phyloP scores from a whole-genome alignment of 345 rosid genomes.

The Aquilaria yunnanensis region DNA sequence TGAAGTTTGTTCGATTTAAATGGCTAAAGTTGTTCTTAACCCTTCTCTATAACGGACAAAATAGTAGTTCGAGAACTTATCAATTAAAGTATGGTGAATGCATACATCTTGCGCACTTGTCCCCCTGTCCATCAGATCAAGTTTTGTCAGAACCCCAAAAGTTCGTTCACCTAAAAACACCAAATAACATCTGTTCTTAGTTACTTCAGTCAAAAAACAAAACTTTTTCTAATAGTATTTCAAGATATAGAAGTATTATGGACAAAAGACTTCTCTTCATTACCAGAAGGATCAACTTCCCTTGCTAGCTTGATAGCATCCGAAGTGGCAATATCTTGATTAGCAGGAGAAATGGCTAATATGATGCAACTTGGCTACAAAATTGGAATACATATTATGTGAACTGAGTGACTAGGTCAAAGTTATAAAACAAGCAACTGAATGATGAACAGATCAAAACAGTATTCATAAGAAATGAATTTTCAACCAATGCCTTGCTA shows the following conservation, averaged over 20 bases:
- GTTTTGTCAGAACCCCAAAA: constrained; percentile 95
- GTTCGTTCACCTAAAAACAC: constrained; percentile 81
- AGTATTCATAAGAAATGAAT: too few relatives aligned
- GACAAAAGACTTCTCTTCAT: constrained; percentile 11
- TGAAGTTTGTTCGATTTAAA: too few relatives aligned
- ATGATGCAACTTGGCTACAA: constrained; percentile 95
- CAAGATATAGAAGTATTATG: constrained; percentile 2
- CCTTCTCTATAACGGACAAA: not conserved
- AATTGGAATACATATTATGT: constrained; percentile 17
- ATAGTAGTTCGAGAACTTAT: not conserved
- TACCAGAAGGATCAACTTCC: constrained; percentile 99
- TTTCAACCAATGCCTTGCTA: too few relatives aligned
- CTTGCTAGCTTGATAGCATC: constrained; percentile 99
- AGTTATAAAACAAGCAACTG: too few relatives aligned
- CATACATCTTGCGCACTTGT: constrained; percentile 88
- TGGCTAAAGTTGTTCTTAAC: too few relatives aligned
- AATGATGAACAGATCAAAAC: too few relatives aligned
- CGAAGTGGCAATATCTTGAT: constrained; percentile 99
- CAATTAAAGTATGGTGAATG: not conserved
- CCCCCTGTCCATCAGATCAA: constrained; percentile 99
- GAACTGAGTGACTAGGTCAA: constrained; percentile 4
- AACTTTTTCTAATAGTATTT: not conserved
- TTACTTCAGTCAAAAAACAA: not conserved
- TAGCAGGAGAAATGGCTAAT: constrained; percentile 98
- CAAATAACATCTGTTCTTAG: constrained; percentile 8